These are phyloP conservation scores for Hippophae gyantsensis DNA, from an alignment of 306 rosid genomes.

Conservation along the genomic window DNA sequence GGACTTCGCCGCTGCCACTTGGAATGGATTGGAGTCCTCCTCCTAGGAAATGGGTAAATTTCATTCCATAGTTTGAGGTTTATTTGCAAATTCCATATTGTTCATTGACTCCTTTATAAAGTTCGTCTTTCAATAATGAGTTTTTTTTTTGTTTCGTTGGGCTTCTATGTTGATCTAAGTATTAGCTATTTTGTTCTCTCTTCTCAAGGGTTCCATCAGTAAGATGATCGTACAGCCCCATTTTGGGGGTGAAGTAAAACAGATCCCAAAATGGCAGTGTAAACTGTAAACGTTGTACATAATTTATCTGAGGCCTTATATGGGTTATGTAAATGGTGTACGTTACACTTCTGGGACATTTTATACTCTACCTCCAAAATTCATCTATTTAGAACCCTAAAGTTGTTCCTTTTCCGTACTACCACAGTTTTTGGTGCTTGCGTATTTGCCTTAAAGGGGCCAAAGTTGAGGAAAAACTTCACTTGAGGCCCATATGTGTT, in stretches of 20 bases:
- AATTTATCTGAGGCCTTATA: too few species aligned
- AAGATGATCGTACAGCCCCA: neutral
- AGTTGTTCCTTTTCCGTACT: too few species aligned
- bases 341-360: too few species aligned
- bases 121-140: neutral
- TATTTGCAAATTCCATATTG: neutral
- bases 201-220: neutral
- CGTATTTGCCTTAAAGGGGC: too few species aligned
- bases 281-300: too few species aligned
- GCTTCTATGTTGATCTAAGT: neutral
- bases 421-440: too few species aligned
- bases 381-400: too few species aligned
- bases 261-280: too few species aligned
- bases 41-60: constrained; percentile 60
- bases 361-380: too few species aligned
- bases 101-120: neutral
- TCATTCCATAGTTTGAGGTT: neutral
- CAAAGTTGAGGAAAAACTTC: too few species aligned
- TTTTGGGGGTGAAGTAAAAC: neutral
- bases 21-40: constrained; percentile 99
- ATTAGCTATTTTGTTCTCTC: neutral
- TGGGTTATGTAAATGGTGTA: too few species aligned
- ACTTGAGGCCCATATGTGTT: too few species aligned
- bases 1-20: constrained; percentile 98
- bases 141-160: neutral